Conservation (phyloP, 352 stramenopile genomes). For the Globisporangium cederbergense region DNA sequence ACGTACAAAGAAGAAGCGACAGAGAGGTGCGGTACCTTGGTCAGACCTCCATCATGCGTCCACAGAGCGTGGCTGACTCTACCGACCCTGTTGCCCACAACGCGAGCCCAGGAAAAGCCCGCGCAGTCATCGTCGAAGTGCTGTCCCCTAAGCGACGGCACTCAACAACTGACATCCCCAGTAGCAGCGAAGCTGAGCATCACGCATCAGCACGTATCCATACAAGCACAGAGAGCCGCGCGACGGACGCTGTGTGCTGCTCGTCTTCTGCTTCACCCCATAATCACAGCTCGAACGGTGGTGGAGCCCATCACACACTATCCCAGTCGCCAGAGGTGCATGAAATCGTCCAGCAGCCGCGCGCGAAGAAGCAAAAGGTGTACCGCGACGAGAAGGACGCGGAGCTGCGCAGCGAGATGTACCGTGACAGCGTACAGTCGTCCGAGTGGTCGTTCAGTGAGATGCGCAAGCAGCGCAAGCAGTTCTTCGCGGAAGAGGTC, state of each 20-base stretch:
- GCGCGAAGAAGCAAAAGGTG: constrained; percentile 11
- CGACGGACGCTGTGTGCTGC: background rate
- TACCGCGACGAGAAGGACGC: constrained; percentile 4
- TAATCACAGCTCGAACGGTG: background rate
- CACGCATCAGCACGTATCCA: background rate
- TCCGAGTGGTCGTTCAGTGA: constrained; percentile 38
- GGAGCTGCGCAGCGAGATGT: background rate
- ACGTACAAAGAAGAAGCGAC: background rate
- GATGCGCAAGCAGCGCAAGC: constrained; percentile 32
- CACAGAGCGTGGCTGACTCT: background rate
- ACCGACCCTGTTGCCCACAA: background rate
- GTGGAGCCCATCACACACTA: background rate
- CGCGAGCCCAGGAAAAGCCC: background rate
- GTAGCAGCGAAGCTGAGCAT: background rate
- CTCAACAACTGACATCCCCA: background rate
- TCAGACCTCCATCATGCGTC: constrained; percentile 5
- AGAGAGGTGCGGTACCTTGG: background rate
- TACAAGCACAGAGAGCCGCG: background rate
- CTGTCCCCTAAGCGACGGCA: constrained; percentile 3
- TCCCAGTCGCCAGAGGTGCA: background rate
- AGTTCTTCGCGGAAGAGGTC: constrained; percentile 44
- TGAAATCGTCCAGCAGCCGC: constrained; percentile 15
- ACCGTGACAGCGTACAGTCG: background rate
- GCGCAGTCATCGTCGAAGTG: constrained; percentile 12
- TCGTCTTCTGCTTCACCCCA: background rate